phyloP scores from a whole-genome alignment of 176 grass and related monocot species.

The Thinopyrum elongatum region DNA sequence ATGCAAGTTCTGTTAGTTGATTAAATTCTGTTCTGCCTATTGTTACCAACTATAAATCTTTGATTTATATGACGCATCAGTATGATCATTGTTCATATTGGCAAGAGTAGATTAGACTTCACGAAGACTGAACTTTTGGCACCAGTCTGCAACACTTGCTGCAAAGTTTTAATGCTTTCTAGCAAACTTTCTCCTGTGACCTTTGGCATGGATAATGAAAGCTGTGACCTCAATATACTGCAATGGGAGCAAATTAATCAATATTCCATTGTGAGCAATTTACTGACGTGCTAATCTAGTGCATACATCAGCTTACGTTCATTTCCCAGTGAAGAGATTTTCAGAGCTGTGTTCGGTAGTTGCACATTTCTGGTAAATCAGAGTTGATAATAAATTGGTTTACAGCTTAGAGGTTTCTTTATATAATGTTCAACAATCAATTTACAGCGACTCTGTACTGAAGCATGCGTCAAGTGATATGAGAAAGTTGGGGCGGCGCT shows the following conservation, averaged over 20 bases:
- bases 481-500: slow-evolving; percentile 38
- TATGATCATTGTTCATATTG: background rate
- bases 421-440: slow-evolving; percentile 5
- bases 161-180: background rate
- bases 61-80: background rate
- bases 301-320: background rate
- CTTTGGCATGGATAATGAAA: background rate
- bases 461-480: slow-evolving; percentile 74
- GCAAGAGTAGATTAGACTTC: background rate
- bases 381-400: background rate
- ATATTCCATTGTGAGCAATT: background rate
- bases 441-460: slow-evolving; percentile 72
- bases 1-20: background rate
- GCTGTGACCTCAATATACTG: background rate
- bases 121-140: background rate
- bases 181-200: background rate
- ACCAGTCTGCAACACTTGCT: background rate
- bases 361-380: background rate
- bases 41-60: background rate
- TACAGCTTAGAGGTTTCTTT: slow-evolving; percentile 17
- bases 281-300: background rate
- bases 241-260: background rate
- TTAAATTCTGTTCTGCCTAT: background rate
- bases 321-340: background rate
- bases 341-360: background rate